Evolutionary conservation across 164 flowering plant species (phyloP), one percentile per base, ranked within the genome.

Genomic region (Annona squamosa): DNA sequence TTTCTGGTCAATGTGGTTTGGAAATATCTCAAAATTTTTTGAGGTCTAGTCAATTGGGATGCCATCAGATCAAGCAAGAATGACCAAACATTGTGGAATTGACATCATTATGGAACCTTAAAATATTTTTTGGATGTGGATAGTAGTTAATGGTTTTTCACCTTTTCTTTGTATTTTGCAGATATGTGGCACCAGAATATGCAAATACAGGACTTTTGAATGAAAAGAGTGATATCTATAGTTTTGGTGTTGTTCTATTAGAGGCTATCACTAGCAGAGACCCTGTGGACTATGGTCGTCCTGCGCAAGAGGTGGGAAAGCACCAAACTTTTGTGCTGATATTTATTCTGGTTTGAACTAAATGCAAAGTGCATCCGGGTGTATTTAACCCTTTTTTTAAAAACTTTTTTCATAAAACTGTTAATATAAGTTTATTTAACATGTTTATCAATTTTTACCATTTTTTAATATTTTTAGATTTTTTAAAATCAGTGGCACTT

Each of bases 171-270:
- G 42, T 45, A 46, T 74, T 72, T 46, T 74, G 61, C 84, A 92
- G 97, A 75, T 92, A 92, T 69, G 97, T 92, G 64, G 98, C 98
- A 65, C 98, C 98, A 19, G 98, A 93, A 73, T 93, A 93, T 84
- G 98, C 98, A 73, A 91, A 89, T 76, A 82, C 90, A 72, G 98
- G 98, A 46, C 87, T 86, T 74, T 79, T 93, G 65, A 93, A 88
- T 80, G 98, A 93, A 83, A 93, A 90, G 82, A 93, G 98, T 79
- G 98, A 93, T 76, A 87, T 93, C 48, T 93, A 93, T 78, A 90
- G 98, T 79, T 93, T 87, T 78, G 98, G 98, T 12, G 94, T 93
- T 74, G 79, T 93, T 71, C 80, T 93, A 62, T 82, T 93, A 79
- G 98, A 93, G 87, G 85, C 95, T 72, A 87, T 92, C 43, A 92